phyloP scores from a whole-genome alignment of 108 stramenopile genomes.

The Skeletonema menzelii region DNA sequence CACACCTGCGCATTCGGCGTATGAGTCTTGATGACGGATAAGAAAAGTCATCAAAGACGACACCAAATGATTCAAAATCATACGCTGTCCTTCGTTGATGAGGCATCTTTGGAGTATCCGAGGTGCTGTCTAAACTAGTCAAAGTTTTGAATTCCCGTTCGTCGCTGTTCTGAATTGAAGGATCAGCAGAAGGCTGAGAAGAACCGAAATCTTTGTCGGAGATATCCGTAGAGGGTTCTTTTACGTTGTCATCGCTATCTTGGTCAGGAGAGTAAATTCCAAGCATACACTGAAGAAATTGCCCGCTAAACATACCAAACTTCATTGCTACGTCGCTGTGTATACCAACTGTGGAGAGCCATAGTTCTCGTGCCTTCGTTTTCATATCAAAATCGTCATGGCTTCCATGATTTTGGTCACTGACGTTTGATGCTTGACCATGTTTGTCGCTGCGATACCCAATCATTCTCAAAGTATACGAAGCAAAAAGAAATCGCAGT shows the following conservation, averaged over 20 bases:
- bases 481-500: conserved; percentile 57
- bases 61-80: conserved; percentile 13
- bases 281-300: conserved; percentile 85
- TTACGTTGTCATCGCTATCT: not conserved
- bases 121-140: not conserved
- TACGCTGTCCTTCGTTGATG: not conserved
- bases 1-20: conserved; percentile 85
- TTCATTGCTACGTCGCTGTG: conserved; percentile 75
- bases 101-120: not conserved
- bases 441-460: conserved; percentile 7
- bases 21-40: conserved; percentile 71
- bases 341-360: conserved; percentile 67
- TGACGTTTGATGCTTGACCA: not conserved
- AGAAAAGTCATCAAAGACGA: conserved; percentile 43
- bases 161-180: not conserved
- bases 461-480: conserved; percentile 16
- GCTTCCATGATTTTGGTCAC: conserved; percentile 13
- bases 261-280: conserved; percentile 51
- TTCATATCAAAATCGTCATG: conserved; percentile 40
- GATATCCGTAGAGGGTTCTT: not conserved
- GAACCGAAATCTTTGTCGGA: conserved; percentile 4
- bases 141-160: not conserved
- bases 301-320: conserved; percentile 76
- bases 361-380: conserved; percentile 58
- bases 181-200: not conserved